phyloP scores from a whole-genome alignment of 176 grass and related monocot genomes.

The Musa itinerans region DNA sequence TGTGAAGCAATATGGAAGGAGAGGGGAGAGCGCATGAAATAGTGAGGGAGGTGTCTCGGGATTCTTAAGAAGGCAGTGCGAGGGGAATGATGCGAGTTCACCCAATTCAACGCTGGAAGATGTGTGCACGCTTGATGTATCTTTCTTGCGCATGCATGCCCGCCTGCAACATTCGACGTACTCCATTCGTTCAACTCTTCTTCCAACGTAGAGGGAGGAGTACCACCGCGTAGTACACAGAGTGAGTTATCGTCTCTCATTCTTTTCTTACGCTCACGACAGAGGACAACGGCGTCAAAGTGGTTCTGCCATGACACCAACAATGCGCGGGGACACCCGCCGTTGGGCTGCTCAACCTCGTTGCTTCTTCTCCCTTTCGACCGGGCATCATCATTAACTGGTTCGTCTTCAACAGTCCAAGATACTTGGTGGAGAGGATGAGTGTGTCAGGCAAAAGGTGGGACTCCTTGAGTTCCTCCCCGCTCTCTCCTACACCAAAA shows the following conservation, averaged over 20 bases:
- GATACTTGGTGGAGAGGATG: neutral
- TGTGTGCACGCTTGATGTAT: neutral
- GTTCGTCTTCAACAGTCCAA: too few relatives aligned
- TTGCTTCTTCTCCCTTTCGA: neutral
- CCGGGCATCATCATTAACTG: neutral
- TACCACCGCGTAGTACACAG: neutral
- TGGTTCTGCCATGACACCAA: constrained; percentile 37
- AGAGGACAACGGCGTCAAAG: constrained; percentile 57
- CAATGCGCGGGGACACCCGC: constrained; percentile 29
- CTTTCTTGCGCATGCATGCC: too few relatives aligned
- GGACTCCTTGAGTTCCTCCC: neutral
- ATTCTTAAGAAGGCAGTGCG: constrained; percentile 51
- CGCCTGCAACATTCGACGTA: too few relatives aligned
- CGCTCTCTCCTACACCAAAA: neutral
- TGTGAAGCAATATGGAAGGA: constrained; percentile 8
- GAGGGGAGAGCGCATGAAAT: constrained; percentile 18
- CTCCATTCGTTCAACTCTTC: neutral
- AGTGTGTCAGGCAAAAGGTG: neutral
- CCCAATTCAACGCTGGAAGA: constrained; percentile 1
- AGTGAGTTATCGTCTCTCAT: too few relatives aligned
- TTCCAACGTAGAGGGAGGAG: neutral
- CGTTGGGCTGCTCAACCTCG: constrained; percentile 29
- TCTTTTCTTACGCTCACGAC: neutral
- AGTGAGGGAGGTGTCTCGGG: constrained; percentile 23
- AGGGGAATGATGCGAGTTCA: constrained; percentile 51